Conservation (phyloP, 306 rosid genomes). For the Crotalaria pallida region DNA sequence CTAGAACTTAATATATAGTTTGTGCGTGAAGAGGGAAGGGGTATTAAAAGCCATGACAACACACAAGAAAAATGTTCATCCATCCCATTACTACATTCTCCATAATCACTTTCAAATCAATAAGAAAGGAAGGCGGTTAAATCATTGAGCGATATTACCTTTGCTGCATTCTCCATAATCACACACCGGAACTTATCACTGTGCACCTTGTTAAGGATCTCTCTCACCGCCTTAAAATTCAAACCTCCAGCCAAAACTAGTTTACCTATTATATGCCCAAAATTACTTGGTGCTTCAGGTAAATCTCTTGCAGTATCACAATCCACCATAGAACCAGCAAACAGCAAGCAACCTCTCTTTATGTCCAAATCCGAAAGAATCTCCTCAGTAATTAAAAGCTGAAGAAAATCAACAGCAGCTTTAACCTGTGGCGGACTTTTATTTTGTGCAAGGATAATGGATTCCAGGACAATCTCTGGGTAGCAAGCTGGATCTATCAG, state of each 20-base stretch:
- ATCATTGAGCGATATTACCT: too few species aligned
- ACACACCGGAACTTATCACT: conserved; percentile 48
- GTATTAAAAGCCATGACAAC: too few species aligned
- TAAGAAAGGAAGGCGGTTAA: too few species aligned
- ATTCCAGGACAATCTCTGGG: conserved; percentile 85
- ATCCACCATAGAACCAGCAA: conserved; percentile 54
- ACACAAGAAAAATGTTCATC: too few species aligned
- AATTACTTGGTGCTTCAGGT: conserved; percentile 75
- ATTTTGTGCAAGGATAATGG: conserved; percentile 65
- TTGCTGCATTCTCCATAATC: too few species aligned
- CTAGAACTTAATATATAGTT: too few species aligned
- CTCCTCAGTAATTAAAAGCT: conserved; percentile 47
- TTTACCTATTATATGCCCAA: conserved; percentile 74
- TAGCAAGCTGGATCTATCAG: conserved; percentile 62
- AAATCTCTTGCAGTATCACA: conserved; percentile 73
- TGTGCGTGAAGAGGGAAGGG: too few species aligned
- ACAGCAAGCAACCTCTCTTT: conserved; percentile 68
- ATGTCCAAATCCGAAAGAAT: conserved; percentile 50
- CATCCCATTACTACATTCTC: too few species aligned
- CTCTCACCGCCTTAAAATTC: conserved; percentile 66
- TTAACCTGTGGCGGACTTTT: conserved; percentile 60
- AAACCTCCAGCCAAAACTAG: conserved; percentile 50
- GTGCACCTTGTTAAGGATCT: conserved; percentile 59
- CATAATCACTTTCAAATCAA: too few species aligned
- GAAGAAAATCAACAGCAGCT: conserved; percentile 53